Base-by-base conservation (phyloP, 805 yeast species). In the Nematodospora valgi region DNA sequence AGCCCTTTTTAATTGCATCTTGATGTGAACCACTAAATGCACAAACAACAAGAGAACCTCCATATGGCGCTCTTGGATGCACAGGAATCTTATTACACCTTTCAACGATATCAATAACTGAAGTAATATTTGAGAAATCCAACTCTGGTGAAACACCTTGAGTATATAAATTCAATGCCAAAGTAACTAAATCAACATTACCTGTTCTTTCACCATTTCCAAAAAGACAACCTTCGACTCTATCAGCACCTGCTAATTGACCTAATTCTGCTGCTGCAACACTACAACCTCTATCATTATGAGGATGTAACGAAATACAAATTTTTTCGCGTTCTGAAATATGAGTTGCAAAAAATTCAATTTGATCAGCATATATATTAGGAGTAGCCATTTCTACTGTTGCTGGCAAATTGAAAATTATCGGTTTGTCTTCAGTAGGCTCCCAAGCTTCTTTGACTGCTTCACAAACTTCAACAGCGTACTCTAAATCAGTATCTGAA, bases 161-260 rank as follows among this genome's bases (percentile, higher is more conserved):
- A 19, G 88, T 82, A 67, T 82, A 82, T 78, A 82, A 60, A 68
- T 82, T 82, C 49, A 82, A 64, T 3, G 86, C 91, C 42, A 82
- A 76, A 16, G 88, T 82, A 34, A 80, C 78, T 44, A 82, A 66
- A 58, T 82, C 91, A 47, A 82, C 89, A 56, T 82, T 82, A 65
- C 91, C 91, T 19, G 91, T 82, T 65, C 91, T 72, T 70, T 82
- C 91, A 63, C 91, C 91, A 58, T 82, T 82, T 52, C 89, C 89
- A 45, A 82, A 82, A 27, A 82, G 67, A 68, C 89, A 82, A 38
- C 91, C 91, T 62, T 82, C 91, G 34, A 82, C 85, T 67, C 91
- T 74, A 61, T 82, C 89, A 41, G 85, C 91, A 52, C 91, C 91
- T n/a, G 88, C 91, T 51, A 82, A 62, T 21, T 80, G 48, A 49